phyloP scores from a whole-genome alignment of 129 eudicot species.

The carrot (Daucus carota) region DNA sequence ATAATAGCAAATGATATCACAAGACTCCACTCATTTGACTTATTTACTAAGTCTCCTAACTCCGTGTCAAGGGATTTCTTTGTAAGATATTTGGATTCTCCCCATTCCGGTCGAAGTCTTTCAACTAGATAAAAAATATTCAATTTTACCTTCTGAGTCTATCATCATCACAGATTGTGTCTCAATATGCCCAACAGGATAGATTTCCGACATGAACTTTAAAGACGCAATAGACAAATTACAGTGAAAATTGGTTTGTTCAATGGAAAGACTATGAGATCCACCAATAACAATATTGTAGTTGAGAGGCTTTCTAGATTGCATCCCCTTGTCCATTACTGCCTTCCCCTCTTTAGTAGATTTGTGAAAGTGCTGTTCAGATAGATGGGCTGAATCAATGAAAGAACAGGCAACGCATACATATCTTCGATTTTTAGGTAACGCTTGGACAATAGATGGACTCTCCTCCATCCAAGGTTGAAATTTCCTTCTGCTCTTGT shows the following conservation, averaged over 20 bases:
- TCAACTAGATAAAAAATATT: slow-evolving; percentile 45
- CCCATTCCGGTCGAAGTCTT: slow-evolving; percentile 35
- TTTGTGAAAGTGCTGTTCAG: slow-evolving; percentile 38
- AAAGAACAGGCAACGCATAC: slow-evolving; percentile 74
- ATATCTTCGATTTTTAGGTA: slow-evolving; percentile 78
- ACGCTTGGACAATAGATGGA: slow-evolving; percentile 60
- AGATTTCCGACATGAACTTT: slow-evolving; percentile 62
- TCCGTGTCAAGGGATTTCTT: slow-evolving; percentile 28
- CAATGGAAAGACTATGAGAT: slow-evolving; percentile 64
- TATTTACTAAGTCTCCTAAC: slow-evolving; percentile 25
- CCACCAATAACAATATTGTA: slow-evolving; percentile 70
- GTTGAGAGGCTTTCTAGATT: slow-evolving; percentile 36
- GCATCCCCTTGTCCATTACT: slow-evolving; percentile 33
- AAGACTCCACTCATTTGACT: slow-evolving; percentile 40
- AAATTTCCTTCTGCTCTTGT: slow-evolving; percentile 87
- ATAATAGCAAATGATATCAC: slow-evolving; percentile 49
- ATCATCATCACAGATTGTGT: slow-evolving; percentile 51
- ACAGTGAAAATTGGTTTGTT: slow-evolving; percentile 80
- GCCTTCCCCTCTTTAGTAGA: slow-evolving; percentile 27
- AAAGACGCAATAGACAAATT: slow-evolving; percentile 59
- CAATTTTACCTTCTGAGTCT: slow-evolving; percentile 68
- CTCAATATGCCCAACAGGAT: slow-evolving; percentile 44
- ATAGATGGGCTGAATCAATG: slow-evolving; percentile 26
- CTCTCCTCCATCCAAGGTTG: slow-evolving; percentile 96
- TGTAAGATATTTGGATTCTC: slow-evolving; percentile 25